Conservation (phyloP, 306 rosid genomes). For the Ziziphus jujuba region DNA sequence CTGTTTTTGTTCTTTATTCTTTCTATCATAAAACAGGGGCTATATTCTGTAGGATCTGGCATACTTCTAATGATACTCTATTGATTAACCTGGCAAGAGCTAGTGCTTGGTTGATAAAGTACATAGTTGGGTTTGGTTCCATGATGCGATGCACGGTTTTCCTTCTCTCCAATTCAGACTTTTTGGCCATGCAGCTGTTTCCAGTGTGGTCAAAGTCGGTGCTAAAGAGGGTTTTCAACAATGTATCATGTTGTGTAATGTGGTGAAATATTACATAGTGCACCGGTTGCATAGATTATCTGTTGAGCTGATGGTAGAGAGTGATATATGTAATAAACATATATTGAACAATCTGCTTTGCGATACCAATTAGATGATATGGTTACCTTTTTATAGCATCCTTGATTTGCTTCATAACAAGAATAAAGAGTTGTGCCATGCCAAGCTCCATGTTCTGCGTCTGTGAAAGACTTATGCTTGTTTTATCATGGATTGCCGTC, state of each 20-base stretch:
- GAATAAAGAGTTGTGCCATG: too few species aligned
- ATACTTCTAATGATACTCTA: conserved; percentile 4
- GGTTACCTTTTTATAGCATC: neutral
- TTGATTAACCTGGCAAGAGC: conserved; percentile 4
- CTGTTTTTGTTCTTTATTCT: neutral
- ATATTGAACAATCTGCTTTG: neutral
- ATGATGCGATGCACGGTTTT: conserved; percentile 9
- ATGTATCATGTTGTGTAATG: neutral
- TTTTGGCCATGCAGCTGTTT: conserved; percentile 1
- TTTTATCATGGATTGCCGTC: too few species aligned
- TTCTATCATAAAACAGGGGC: conserved; percentile 5
- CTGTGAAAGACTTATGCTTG: too few species aligned
- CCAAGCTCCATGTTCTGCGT: too few species aligned
- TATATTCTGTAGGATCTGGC: neutral
- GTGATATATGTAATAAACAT: neutral
- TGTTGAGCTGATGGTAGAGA: neutral
- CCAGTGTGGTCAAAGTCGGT: conserved; percentile 4
- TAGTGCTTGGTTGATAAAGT: conserved; percentile 8
- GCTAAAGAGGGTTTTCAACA: conserved; percentile 14
- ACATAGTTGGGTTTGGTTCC: conserved; percentile 6
- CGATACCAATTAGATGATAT: neutral
- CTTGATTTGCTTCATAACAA: too few species aligned
- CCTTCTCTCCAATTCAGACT: conserved; percentile 2
- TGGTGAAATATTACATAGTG: conserved; percentile 7
- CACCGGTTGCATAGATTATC: neutral